phyloP scores from a whole-genome alignment of 768 basidiomycete species.

The Pleurotus sapidus region DNA sequence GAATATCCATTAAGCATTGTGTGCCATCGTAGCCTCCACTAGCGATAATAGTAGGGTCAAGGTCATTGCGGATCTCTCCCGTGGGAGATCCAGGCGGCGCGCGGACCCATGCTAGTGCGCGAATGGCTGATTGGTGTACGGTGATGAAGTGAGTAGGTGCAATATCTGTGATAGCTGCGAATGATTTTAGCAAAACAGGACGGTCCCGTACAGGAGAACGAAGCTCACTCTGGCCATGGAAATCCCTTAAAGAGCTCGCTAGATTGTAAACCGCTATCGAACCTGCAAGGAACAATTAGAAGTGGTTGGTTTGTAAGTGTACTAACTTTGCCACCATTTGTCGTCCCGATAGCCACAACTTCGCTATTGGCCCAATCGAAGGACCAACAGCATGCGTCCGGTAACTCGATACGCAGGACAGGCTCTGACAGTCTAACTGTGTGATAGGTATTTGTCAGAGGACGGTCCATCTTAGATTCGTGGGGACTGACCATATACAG shows the following conservation, averaged over 20 bases:
- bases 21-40: slow-evolving; percentile 83
- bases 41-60: slow-evolving; percentile 70
- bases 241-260: slow-evolving; percentile 36
- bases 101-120: slow-evolving; percentile 72
- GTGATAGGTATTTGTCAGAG: not conserved
- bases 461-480: too few species aligned
- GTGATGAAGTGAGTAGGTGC: slow-evolving; percentile 72
- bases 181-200: slow-evolving; percentile 9
- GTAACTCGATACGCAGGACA: slow-evolving; percentile 66
- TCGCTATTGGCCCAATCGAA: slow-evolving; percentile 92
- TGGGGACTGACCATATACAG: slow-evolving; percentile 47
- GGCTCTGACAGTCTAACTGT: slow-evolving; percentile 64
- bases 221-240: slow-evolving; percentile 5
- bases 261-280: slow-evolving; percentile 59
- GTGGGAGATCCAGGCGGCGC: slow-evolving; percentile 52
- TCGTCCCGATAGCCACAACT: slow-evolving; percentile 76
- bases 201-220: not conserved
- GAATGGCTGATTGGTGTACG: slow-evolving; percentile 79
- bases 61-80: slow-evolving; percentile 42
- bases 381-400: slow-evolving; percentile 73
- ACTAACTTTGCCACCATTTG: slow-evolving; percentile 58
- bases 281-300: slow-evolving; percentile 29
- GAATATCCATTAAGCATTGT: slow-evolving; percentile 72
- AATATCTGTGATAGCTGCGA: slow-evolving; percentile 32
- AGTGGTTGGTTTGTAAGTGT: not conserved